Evolutionary conservation across 805 yeast species (phyloP).

Genomic region (Wickerhamiella allomyrinae): DNA sequence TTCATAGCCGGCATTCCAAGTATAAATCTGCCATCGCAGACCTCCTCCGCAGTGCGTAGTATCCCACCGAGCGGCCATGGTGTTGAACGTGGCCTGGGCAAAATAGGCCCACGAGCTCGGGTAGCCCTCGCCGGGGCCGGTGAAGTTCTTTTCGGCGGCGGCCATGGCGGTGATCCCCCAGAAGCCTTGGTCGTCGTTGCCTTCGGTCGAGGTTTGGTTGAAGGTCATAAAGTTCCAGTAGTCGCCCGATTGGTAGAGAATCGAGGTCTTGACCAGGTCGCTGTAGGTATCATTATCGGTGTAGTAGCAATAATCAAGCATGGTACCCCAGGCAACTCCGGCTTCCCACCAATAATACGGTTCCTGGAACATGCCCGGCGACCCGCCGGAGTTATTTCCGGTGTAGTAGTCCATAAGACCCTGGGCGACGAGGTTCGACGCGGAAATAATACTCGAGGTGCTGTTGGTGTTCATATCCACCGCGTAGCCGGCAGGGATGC

Average conservation of each 20-base stretch:
- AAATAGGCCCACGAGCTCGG: conserved; percentile 50
- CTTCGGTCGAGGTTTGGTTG: conserved; percentile 84
- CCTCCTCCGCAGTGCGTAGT: conserved; percentile 65
- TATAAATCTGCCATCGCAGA: conserved; percentile 88
- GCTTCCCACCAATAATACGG: conserved; percentile 99
- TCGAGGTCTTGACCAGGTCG: conserved; percentile 41
- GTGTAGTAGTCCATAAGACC: conserved; percentile 61
- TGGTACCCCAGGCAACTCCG: conserved; percentile 85
- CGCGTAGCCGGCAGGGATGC: background rate
- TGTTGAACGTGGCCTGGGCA: conserved; percentile 81
- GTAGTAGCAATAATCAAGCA: conserved; percentile 64
- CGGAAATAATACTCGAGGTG: conserved; percentile 29
- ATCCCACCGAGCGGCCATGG: conserved; percentile 89
- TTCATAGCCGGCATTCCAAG: conserved; percentile 88
- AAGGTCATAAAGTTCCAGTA: conserved; percentile 70
- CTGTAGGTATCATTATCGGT: conserved; percentile 59
- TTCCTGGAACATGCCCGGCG: conserved; percentile 70
- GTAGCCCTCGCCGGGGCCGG: conserved; percentile 39
- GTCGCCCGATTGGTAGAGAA: conserved; percentile 60
- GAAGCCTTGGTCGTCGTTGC: conserved; percentile 95
- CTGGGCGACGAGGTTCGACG: conserved; percentile 36
- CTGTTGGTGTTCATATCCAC: background rate
- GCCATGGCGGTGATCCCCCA: conserved; percentile 92
- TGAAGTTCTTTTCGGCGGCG: conserved; percentile 80
- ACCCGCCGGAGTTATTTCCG: conserved; percentile 51